Evolutionary conservation across 2,329 filamentous ascomycete genomes (phyloP).

Genomic region (Cercospora zeina): DNA sequence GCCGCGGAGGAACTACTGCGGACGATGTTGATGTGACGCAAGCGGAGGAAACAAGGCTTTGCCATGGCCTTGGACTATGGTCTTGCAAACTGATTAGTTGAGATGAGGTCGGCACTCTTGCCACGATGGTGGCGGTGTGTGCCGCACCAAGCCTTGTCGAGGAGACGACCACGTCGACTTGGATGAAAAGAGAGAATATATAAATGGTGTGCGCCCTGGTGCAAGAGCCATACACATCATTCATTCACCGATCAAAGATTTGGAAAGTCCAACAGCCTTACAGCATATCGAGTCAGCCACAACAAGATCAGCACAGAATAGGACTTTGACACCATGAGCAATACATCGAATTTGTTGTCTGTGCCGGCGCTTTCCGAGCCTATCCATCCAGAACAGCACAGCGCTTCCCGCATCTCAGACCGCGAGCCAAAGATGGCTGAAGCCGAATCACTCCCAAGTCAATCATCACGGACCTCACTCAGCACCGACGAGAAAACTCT

Average conservation of each 20-base stretch:
- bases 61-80: background rate
- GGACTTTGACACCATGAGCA: conserved; percentile 5
- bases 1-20: background rate
- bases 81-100: background rate
- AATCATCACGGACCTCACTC: conserved; percentile 5
- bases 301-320: background rate
- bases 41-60: conserved; percentile 2
- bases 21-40: conserved; percentile 12
- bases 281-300: background rate
- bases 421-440: background rate
- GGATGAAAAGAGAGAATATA: background rate
- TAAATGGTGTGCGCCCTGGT: background rate
- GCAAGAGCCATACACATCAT: background rate
- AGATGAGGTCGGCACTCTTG: conserved; percentile 10
- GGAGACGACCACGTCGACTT: conserved; percentile 9
- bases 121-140: background rate
- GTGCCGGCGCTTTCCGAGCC: conserved; percentile 8
- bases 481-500: conserved; percentile 1
- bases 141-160: conserved; percentile 12
- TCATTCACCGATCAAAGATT: no score
- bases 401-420: background rate
- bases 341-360: background rate
- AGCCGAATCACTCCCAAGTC: conserved; percentile 9
- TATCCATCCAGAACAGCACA: background rate
- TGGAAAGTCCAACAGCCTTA: background rate